A percentile compares a stretch with the other conserved stretches of the same genome.
Conservation (phyloP, 2,329 filamentous ascomycete species). For the Sporothrix protearum region DNA sequence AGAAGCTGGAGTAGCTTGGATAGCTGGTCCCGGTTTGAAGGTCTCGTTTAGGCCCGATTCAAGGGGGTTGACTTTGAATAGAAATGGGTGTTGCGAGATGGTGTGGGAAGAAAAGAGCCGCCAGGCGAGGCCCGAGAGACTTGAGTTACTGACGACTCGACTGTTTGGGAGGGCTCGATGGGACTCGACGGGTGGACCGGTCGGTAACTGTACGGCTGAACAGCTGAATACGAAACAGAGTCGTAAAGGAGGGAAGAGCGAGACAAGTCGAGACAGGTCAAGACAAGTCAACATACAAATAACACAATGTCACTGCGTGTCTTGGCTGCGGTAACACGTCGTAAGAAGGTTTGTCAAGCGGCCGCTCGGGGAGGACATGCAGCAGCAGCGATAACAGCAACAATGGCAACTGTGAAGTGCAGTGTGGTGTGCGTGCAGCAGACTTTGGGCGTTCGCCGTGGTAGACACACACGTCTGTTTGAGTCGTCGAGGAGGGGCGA, state of each 20-base stretch:
- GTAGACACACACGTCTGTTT: not conserved
- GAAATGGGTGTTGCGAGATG: not conserved
- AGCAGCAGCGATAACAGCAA: not conserved
- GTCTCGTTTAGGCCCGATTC: not conserved
- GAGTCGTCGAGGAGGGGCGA: not conserved
- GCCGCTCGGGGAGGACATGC: constrained; percentile 13
- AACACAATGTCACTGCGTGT: constrained; percentile 18
- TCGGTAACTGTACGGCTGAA: not conserved
- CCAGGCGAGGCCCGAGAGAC: not conserved
- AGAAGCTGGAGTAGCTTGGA: not conserved
- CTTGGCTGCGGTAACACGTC: constrained; percentile 17
- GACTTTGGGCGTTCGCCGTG: not conserved
- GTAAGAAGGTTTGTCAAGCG: constrained; percentile 9
- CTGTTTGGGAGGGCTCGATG: not conserved
- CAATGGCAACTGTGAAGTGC: not conserved
- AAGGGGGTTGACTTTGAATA: too few relatives aligned
- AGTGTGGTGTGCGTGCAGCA: not conserved
- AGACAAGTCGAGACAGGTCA: not conserved
- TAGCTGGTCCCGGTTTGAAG: not conserved
- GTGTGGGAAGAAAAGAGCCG: not conserved
- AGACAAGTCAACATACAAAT: not conserved
- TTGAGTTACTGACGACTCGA: not conserved
- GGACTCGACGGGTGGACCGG: not conserved
- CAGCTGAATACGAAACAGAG: not conserved
- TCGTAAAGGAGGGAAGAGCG: not conserved